Base-by-base conservation (phyloP, 495 filamentous ascomycete species). In the Daldinia caldariorum region DNA sequence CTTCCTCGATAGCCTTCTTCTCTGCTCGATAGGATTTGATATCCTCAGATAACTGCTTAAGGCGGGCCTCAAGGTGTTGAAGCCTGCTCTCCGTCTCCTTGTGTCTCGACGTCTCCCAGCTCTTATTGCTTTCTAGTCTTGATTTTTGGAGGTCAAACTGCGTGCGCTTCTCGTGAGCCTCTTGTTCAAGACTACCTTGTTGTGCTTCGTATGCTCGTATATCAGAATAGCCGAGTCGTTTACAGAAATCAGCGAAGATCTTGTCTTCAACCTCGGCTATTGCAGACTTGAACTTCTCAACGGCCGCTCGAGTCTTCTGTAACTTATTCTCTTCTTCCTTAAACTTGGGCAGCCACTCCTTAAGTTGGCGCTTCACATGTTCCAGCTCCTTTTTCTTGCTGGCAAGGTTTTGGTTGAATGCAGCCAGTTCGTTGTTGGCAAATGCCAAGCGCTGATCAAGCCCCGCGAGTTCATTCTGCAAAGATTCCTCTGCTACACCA, bases 191-290 rank as follows among this genome's bases (percentile, higher is more conserved):
- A 13, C 89, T 92, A 37, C 95, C 95, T 77, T 98, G 95, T 63
- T 96, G 94, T 6, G 89, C 90, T 78, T 97, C 93, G 73, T 98
- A 99, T 38, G 90, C 90, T 20, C 94, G 92, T 69, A 99, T 97
- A 72, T 93, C 90, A 18, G 89, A 85, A 77, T 95, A 98, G 0
- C 93, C 92, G 16, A 97, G 84, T 32, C 92, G 88, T 73, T 89
- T 87, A 82, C 96, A 98, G 82, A 98, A 99, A 20, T 85, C 85
- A 22, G 84, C 84, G 77, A 97, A 98, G 20, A 99, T 86, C 69
- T 94, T 88, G 77, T 99, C 94, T 76, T 97, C 92, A 14, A 97
- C 92, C 45, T 86, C 83, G 58, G 90, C 88, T 58, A 97, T 92
- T n/a, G 90, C 87, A n/a, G 87, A 85, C 74, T 92, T 87, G 43